A percentile compares a stretch with the other conserved stretches of the same genome.
Conservation (phyloP, 2,329 filamentous ascomycete genomes). For the Phymatotrichopsis omnivora region DNA sequence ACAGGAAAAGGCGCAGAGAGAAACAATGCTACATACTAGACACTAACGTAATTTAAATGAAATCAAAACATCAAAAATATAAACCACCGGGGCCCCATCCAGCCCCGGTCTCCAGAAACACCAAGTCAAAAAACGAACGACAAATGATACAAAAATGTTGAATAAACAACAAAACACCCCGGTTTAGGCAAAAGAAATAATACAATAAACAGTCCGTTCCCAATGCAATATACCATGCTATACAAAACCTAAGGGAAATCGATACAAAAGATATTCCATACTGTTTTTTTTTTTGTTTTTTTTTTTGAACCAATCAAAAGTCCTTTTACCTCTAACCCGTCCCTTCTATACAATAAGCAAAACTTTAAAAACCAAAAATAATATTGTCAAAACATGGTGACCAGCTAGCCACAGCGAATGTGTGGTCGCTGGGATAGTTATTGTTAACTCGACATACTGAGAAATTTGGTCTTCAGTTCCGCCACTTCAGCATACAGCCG, state of each 20-base stretch:
- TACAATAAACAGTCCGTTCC: not conserved
- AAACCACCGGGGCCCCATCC: no score
- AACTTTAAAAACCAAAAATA: not conserved
- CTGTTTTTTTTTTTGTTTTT: not conserved
- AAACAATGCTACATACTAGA: no score
- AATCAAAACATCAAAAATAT: no score
- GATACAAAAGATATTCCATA: not conserved
- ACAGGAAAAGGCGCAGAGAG: not conserved
- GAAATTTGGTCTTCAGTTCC: constrained; percentile 48
- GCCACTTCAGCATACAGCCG: constrained; percentile 58
- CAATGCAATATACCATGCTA: not conserved
- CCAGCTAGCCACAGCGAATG: not conserved
- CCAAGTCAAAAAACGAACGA: no score
- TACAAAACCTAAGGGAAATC: not conserved
- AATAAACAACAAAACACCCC: not conserved
- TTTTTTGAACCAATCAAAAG: not conserved
- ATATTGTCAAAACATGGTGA: not conserved
- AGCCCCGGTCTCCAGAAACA: no score
- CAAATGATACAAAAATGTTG: not conserved
- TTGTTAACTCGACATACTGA: constrained; percentile 7
- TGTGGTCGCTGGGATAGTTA: constrained; percentile 8
- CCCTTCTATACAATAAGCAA: not conserved
- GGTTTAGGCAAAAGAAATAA: not conserved
- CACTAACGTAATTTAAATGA: no score
- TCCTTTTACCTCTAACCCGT: not conserved